Conservation (phyloP, 1,139 yeast species). For the Debaryomyces subglobosus region DNA sequence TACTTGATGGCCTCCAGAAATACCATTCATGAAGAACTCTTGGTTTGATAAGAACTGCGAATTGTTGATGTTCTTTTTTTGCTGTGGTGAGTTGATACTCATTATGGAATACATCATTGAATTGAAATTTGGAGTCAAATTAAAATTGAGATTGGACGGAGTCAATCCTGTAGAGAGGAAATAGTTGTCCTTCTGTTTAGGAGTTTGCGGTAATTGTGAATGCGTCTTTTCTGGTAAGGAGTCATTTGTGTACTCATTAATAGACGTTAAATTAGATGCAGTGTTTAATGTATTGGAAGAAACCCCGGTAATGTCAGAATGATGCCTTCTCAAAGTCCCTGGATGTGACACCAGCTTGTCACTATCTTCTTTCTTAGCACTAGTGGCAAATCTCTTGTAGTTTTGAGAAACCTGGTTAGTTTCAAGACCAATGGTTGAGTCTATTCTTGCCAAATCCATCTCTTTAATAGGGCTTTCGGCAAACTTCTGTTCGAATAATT, state of each 20-base stretch:
- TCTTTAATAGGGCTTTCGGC: constrained; percentile 7
- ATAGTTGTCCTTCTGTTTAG: constrained; percentile 37
- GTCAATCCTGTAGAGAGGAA: constrained; percentile 37
- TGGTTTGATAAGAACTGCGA: constrained; percentile 33
- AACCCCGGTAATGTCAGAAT: constrained; percentile 33
- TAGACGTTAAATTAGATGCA: constrained; percentile 15
- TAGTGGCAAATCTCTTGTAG: not conserved
- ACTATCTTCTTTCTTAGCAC: not conserved
- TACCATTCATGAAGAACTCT: constrained; percentile 29
- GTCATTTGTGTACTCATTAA: constrained; percentile 21
- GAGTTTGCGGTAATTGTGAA: constrained; percentile 37
- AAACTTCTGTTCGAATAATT: not conserved
- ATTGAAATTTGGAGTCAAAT: constrained; percentile 49
- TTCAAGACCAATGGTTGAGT: constrained; percentile 37
- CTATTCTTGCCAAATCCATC: constrained; percentile 10
- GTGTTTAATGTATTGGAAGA: constrained; percentile 11
- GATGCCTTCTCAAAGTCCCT: constrained; percentile 29
- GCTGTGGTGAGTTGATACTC: constrained; percentile 39
- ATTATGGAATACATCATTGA: constrained; percentile 46
- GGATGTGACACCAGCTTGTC: constrained; percentile 13
- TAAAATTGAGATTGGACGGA: constrained; percentile 32
- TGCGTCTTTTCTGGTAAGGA: constrained; percentile 10
- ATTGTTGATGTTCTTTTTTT: constrained; percentile 21
- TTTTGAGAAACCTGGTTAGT: constrained; percentile 16
- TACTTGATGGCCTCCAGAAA: constrained; percentile 6